phyloP scores from a whole-genome alignment of 352 stramenopile species.

The Pythium myriotylum region DNA sequence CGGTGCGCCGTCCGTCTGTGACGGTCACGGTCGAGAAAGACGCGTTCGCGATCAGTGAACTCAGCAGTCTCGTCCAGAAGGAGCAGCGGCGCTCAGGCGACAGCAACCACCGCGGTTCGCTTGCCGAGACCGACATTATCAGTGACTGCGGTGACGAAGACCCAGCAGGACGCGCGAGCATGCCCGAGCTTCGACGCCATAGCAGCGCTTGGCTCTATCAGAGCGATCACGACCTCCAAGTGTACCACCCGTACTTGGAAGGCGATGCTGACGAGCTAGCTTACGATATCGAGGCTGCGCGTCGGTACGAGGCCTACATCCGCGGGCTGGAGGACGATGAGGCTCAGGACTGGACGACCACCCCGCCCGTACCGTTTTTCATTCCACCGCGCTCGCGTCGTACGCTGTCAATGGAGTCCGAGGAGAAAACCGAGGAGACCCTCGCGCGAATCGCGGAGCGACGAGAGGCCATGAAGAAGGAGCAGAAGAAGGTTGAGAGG shows the following conservation, averaged over 20 bases:
- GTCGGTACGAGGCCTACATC: conserved; percentile 37
- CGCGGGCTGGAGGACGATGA: conserved; percentile 37
- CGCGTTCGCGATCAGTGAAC: neutral
- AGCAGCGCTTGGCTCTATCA: conserved; percentile 31
- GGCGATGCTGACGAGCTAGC: conserved; percentile 8
- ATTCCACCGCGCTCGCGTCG: neutral
- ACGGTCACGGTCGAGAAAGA: conserved; percentile 7
- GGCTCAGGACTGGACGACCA: conserved; percentile 14
- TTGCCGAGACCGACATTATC: conserved; percentile 41
- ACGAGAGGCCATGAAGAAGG: conserved; percentile 11
- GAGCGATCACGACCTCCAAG: conserved; percentile 17
- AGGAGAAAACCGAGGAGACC: conserved; percentile 17
- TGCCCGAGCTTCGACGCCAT: conserved; percentile 4
- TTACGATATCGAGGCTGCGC: conserved; percentile 8
- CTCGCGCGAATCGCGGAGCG: conserved; percentile 18
- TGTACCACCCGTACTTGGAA: conserved; percentile 32
- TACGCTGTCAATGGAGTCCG: conserved; percentile 1
- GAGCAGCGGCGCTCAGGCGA: conserved; percentile 14
- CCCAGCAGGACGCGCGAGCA: neutral
- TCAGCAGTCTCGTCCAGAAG: neutral
- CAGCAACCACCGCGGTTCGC: conserved; percentile 28
- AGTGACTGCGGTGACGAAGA: conserved; percentile 29
- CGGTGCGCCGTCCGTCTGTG: conserved; percentile 3
- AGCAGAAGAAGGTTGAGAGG: conserved; percentile 2
- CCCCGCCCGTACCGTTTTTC: conserved; percentile 3